Percentiles rank a stretch among this genome's conserved stretches.
Conservation (phyloP, 108 stramenopile species). For the Mayamaea pseudoterrestris region DNA sequence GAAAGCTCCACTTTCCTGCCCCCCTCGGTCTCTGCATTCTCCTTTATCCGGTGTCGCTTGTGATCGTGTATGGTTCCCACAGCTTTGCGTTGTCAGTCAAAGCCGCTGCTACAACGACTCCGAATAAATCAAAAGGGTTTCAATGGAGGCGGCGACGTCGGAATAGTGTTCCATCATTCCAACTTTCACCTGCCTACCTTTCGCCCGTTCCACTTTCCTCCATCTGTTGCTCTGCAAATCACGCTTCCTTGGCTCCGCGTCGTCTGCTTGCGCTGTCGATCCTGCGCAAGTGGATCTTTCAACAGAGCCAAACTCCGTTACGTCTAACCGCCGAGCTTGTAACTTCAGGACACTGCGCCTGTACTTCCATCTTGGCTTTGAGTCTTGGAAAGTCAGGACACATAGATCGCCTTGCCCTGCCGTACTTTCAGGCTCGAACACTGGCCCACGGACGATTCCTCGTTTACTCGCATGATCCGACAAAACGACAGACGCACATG, state of each 20-base stretch:
- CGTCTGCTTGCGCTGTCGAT: slow-evolving; percentile 8
- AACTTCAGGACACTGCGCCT: background rate
- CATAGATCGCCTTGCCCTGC: too few relatives aligned
- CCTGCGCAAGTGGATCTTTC: slow-evolving; percentile 12
- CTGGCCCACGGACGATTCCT: background rate
- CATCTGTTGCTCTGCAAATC: slow-evolving; percentile 11
- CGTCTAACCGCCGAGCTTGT: background rate
- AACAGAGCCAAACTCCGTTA: slow-evolving; percentile 1
- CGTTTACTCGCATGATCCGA: background rate
- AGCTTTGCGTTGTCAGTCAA: too few relatives aligned
- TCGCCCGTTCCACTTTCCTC: slow-evolving; percentile 4
- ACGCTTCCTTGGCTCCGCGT: background rate
- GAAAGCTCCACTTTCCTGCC: too few relatives aligned
- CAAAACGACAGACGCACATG: background rate
- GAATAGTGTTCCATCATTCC: slow-evolving; percentile 1
- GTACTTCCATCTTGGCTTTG: slow-evolving; percentile 1
- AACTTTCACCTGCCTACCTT: background rate
- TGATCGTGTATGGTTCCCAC: too few relatives aligned
- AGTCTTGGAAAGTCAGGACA: background rate
- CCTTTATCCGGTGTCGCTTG: too few relatives aligned
- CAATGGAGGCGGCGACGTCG: background rate
- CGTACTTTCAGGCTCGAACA: background rate
- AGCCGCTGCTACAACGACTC: slow-evolving; percentile 1
- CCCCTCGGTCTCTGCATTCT: too few relatives aligned
- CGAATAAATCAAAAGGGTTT: background rate